Evolutionary conservation across 2,329 filamentous ascomycete genomes (phyloP), one percentile per base, ranked within the genome.

Genomic region (Fusarium tjaetaba): DNA sequence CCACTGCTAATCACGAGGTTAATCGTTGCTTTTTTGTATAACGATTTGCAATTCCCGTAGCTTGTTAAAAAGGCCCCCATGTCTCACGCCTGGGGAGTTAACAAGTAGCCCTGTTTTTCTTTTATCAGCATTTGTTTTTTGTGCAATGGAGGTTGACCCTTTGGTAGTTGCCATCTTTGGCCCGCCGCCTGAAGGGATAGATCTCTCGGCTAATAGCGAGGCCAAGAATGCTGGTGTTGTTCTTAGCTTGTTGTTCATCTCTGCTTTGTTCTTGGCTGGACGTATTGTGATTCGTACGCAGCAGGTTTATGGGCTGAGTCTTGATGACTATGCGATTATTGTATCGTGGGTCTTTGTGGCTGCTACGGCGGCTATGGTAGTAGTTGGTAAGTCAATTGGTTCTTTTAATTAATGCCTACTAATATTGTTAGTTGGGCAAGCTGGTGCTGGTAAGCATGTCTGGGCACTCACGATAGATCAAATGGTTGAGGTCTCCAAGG

Each of bases 401-500:
- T 5, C 2, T 3, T 3, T 9, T n/a, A 2, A 24, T 43, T 3
- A 5, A 4, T 3, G 20, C 11, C n/a, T 7, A 2, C 39, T 69
- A 34, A 69, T 18, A 4, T 6, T 22, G 3, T 1, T 5, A 69
- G 66, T 48, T 32, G 57, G 65, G 5, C 58, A 69, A 42, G 51
- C 65, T 28, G 66, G 66, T 2, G 66, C 60, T 3, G 66, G 66
- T 10, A 63, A 51, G 11, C 66, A 69, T 69, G 66, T 69, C 2
- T 69, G 66, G 66, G 65, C 66, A 11, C 66, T 69, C 32, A 64
- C 24, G 2, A 32, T 69, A 51, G 14, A 63, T 11, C 38, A 69
- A 0, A 41, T 64, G 11, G 59, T 55, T 4, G 34, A 69, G n/a
- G 34, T 51, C 11, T 24, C 52, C 30, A 69, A 69, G 57, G 66